Evolutionary conservation across 2,329 filamentous ascomycete species (phyloP).

Genomic region (Talaromyces sp.): DNA sequence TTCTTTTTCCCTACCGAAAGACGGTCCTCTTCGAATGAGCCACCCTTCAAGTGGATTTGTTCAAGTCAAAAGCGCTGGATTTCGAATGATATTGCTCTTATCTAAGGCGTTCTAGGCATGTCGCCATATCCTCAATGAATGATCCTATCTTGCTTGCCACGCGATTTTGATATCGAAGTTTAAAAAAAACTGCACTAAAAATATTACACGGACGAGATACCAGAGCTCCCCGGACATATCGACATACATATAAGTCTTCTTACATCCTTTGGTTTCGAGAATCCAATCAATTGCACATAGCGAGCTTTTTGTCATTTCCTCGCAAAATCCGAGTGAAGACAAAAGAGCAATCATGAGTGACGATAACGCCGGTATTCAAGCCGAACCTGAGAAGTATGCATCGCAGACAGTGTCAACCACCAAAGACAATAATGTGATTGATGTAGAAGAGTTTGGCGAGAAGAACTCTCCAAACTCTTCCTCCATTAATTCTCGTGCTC

Average conservation of each 20-base stretch:
- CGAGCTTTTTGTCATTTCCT: background rate
- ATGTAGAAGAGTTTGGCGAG: background rate
- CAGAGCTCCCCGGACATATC: background rate
- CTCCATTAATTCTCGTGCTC: background rate
- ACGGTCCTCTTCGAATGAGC: background rate
- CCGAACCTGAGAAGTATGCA: background rate
- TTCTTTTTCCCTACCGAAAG: background rate
- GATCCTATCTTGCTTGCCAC: background rate
- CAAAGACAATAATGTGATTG: constrained; percentile 1
- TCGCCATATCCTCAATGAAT: background rate
- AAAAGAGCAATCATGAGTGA: background rate
- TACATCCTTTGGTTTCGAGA: background rate
- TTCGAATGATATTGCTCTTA: background rate
- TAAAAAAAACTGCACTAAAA: background rate
- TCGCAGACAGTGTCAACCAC: background rate
- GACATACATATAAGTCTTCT: background rate
- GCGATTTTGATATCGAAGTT: background rate
- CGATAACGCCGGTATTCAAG: background rate
- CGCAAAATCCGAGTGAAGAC: background rate
- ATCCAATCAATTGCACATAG: background rate
- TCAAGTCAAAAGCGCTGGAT: background rate
- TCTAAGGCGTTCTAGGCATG: background rate
- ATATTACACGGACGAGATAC: background rate
- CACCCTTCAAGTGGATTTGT: background rate
- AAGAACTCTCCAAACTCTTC: background rate